Evolutionary conservation across 202 grass and related monocot species (phyloP).

Genomic region (Carex arenaria): DNA sequence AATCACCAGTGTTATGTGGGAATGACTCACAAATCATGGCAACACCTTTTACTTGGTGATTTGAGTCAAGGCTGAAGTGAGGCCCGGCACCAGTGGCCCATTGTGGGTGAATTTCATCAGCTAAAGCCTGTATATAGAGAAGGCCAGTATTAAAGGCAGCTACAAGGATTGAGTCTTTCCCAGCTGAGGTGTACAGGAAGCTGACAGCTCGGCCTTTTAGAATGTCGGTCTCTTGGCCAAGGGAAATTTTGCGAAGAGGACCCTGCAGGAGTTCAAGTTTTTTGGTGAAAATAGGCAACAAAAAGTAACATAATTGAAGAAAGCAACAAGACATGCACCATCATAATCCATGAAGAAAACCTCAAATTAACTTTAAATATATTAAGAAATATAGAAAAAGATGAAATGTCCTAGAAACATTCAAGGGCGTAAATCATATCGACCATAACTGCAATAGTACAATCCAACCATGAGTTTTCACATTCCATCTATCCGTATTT

Average conservation of each 20-base stretch:
- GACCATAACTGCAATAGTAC: background rate
- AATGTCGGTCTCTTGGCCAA: constrained; percentile 35
- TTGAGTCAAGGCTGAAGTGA: constrained; percentile 45
- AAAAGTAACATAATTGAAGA: background rate
- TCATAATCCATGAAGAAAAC: background rate
- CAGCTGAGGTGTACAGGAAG: constrained; percentile 74
- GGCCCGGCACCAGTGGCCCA: constrained; percentile 60
- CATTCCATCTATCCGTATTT: background rate
- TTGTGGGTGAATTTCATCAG: constrained; percentile 89
- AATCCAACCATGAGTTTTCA: background rate
- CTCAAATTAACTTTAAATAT: background rate
- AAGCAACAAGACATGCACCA: background rate
- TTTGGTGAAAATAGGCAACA: constrained; percentile 11
- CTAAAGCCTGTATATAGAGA: constrained; percentile 84
- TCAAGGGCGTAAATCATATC: background rate
- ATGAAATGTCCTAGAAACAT: background rate
- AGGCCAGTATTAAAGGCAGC: constrained; percentile 76
- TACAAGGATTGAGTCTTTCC: constrained; percentile 90
- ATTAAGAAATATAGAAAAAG: background rate
- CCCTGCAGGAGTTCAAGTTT: constrained; percentile 52
- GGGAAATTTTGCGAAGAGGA: constrained; percentile 72
- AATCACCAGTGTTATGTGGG: constrained; percentile 36
- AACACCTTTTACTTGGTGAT: constrained; percentile 60
- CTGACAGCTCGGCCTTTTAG: constrained; percentile 57
- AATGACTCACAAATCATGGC: constrained; percentile 86